Evolutionary conservation across 2,329 filamentous ascomycete genomes (phyloP), one percentile per base, ranked within the genome.

Genomic region (Exophiala xenobiotica): DNA sequence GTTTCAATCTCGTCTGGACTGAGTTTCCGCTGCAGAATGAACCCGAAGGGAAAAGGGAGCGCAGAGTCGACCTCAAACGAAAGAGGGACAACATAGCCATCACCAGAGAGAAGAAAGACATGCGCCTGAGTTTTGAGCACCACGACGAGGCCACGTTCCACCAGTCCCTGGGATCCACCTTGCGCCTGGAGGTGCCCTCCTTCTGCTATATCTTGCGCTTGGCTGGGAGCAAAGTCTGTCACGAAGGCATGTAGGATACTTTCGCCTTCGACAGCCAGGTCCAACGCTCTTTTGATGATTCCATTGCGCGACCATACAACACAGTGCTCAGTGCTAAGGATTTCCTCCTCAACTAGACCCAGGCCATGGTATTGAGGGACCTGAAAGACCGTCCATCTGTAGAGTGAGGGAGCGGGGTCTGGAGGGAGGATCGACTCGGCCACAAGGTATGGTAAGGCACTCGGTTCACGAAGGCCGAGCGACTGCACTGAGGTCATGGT

Each of bases 1-100:
- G 77, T 51, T 81, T 77, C 7, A 72, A 67, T 51, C 76, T 57
- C 52, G 20, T 31, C 37, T 8, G 55, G 47, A 2, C 44, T 77
- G 35, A 85, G 75, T 65, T 87, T 95, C 54, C 91, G 80, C 69
- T 97, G 92, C 50, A 99, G 82, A 16, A 99, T 79, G 43, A 97
- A 78, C 20, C 93, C 93, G 24, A 83, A 78, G 4, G 90, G 87
- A 9, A 88, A 88, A 27, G 92, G 83, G 67, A 91, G 89, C 23
- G 88, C 90, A 46, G 83, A 83, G 65, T 96, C 90, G 35, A 96
- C 87, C 70, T 97, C 91, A 65, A 99, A 99, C 1, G 92, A 92
- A 65, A 99, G 82, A 67, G 96, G 90, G 41, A 97, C 79, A 52
- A 96, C 82, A 77, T 99, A 88, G 65, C 82, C 93, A 26, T 89